Evolutionary conservation across 2,329 filamentous ascomycete species (phyloP).

Genomic region (Coniochaeta sp.): DNA sequence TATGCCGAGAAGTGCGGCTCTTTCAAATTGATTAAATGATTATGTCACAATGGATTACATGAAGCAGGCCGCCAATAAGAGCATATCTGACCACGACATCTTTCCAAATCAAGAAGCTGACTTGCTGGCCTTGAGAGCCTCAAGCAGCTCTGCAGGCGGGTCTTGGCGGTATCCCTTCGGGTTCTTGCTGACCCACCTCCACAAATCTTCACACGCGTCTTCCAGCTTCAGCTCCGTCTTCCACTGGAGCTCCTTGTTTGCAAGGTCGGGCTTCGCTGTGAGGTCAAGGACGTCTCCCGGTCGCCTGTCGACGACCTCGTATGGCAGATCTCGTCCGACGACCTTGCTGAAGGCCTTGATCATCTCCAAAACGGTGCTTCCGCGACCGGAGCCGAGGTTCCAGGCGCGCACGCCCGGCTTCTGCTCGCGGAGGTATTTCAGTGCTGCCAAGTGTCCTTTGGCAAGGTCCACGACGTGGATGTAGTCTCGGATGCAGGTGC

Average conservation of each 20-base stretch:
- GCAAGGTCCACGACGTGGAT: constrained; percentile 93
- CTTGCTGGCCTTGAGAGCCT: constrained; percentile 43
- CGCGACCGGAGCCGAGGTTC: constrained; percentile 92
- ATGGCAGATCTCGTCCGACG: constrained; percentile 78
- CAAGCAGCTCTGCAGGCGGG: constrained; percentile 75
- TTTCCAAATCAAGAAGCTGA: not conserved
- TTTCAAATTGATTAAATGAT: not conserved
- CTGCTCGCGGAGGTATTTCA: constrained; percentile 79
- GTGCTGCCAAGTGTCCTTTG: constrained; percentile 75
- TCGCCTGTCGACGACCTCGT: constrained; percentile 76
- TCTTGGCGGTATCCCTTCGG: constrained; percentile 89
- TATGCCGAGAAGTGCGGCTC: not conserved
- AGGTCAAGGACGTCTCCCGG: constrained; percentile 90
- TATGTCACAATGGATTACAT: not conserved
- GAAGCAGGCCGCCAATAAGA: not conserved
- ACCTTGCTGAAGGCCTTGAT: constrained; percentile 87
- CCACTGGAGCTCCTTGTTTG: constrained; percentile 86
- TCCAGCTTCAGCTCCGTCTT: constrained; percentile 86
- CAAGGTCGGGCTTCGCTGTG: constrained; percentile 81
- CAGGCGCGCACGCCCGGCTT: constrained; percentile 88
- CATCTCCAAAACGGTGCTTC: constrained; percentile 95
- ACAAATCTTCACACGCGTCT: constrained; percentile 87
- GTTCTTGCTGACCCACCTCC: constrained; percentile 97
- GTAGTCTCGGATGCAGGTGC: constrained; percentile 94
- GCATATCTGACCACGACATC: not conserved